Percentiles rank a stretch among this genome's conserved stretches.
Conservation (phyloP, 2,329 filamentous ascomycete species). For the Phyllosticta citriasiana region DNA sequence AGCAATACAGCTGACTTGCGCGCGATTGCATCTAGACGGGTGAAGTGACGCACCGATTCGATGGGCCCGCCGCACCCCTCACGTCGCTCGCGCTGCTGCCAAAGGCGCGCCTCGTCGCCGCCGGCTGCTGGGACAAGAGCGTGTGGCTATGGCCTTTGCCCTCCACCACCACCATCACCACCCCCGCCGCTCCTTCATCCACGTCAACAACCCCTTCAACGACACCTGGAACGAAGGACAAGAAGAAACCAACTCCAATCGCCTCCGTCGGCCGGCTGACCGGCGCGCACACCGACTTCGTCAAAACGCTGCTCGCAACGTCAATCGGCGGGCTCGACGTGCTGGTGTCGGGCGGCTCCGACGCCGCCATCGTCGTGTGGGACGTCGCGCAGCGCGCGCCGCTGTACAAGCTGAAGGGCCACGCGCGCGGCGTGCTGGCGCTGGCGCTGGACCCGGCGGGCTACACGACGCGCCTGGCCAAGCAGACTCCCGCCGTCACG, state of each 20-base stretch:
- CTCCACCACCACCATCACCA: neutral
- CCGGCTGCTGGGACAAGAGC: conserved; percentile 89
- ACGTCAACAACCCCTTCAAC: neutral
- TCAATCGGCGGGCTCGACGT: conserved; percentile 50
- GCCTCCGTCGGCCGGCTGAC: conserved; percentile 38
- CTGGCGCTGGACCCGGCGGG: conserved; percentile 62
- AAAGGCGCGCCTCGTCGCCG: conserved; percentile 52
- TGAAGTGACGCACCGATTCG: conserved; percentile 44
- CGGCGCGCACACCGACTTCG: conserved; percentile 74
- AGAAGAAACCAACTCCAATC: conserved; percentile 18
- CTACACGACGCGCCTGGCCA: conserved; percentile 22
- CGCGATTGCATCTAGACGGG: conserved; percentile 27
- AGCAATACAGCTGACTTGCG: neutral
- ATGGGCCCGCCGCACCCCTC: conserved; percentile 68
- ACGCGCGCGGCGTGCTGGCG: conserved; percentile 67
- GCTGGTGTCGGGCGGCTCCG: conserved; percentile 38
- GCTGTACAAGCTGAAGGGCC: conserved; percentile 69
- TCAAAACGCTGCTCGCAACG: conserved; percentile 65
- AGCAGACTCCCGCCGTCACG: conserved; percentile 30
- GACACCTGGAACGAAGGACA: neutral
- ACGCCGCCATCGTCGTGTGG: conserved; percentile 59
- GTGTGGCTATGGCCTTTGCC: conserved; percentile 67
- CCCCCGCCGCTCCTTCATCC: neutral
- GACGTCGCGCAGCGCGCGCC: conserved; percentile 57
- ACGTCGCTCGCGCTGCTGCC: conserved; percentile 25